These are phyloP conservation scores for Trichoderma asperellum DNA, from an alignment of 2,329 filamentous ascomycete species.

Conservation along the genomic window DNA sequence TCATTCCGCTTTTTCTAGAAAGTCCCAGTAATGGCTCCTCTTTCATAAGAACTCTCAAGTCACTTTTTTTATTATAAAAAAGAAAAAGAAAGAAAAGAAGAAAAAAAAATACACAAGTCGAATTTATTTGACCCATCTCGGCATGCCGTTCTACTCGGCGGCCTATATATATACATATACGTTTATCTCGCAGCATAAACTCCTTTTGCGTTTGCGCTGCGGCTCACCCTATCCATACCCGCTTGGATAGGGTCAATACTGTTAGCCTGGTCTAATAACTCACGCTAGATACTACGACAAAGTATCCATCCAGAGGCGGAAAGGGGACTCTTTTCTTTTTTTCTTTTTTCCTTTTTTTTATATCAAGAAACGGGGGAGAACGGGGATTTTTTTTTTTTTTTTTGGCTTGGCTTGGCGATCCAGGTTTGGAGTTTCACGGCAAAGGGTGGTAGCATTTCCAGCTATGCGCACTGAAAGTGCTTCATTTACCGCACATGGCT, in stretches of 20 bases:
- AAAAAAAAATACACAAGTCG: neutral
- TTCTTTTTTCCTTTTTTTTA: neutral
- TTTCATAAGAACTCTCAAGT: constrained; percentile 1
- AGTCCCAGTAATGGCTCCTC: constrained; percentile 8
- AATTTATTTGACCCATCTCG: neutral
- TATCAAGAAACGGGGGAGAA: neutral
- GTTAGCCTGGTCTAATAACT: neutral
- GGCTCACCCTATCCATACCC: neutral
- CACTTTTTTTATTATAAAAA: neutral
- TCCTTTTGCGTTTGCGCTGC: neutral
- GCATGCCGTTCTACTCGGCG: neutral
- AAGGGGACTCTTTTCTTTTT: neutral
- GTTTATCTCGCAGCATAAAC: neutral
- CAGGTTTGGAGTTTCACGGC: constrained; percentile 24
- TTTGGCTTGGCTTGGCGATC: neutral
- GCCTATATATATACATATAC: constrained; percentile 13
- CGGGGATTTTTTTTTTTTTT: neutral
- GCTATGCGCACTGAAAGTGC: constrained; percentile 31
- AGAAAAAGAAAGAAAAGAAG: neutral
- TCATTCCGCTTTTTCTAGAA: constrained; percentile 4
- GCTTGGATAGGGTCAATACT: neutral
- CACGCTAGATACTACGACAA: neutral
- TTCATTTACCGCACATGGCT: constrained; percentile 31
- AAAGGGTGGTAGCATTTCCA: constrained; percentile 21
- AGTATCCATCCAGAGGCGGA: neutral